Percentiles rank a stretch among this genome's conserved stretches.
phyloP scores from a whole-genome alignment of 1,284 basidiomycete genomes.

The Pterulicium gracile region DNA sequence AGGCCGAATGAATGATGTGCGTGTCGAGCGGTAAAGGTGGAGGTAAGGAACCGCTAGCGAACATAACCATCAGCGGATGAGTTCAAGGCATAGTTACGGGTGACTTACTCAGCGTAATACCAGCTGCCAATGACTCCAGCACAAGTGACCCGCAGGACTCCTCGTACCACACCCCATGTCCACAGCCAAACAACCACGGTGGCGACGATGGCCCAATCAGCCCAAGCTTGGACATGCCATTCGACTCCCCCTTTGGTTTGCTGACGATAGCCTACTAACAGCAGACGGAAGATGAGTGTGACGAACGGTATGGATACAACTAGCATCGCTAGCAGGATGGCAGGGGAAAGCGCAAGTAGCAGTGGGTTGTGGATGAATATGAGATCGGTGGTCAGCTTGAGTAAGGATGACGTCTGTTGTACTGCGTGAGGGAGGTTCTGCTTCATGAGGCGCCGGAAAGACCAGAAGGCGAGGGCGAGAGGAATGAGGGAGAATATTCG shows the following conservation, averaged over 20 bases:
- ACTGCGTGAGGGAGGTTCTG: conserved; percentile 49
- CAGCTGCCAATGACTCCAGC: conserved; percentile 84
- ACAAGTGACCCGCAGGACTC: conserved; percentile 68
- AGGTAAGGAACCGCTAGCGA: conserved; percentile 25
- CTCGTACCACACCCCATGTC: conserved; percentile 84
- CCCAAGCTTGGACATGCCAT: conserved; percentile 74
- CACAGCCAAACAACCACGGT: conserved; percentile 75
- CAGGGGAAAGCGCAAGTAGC: conserved; percentile 71
- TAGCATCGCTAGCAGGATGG: conserved; percentile 64
- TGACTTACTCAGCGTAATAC: conserved; percentile 77
- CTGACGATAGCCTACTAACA: conserved; percentile 55
- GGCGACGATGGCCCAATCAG: conserved; percentile 70
- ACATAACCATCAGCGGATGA: conserved; percentile 5
- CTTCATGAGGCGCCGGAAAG: conserved; percentile 56
- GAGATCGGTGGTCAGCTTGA: conserved; percentile 72
- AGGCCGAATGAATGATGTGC: conserved; percentile 66
- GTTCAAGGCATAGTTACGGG: background rate
- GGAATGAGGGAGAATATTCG: conserved; percentile 74
- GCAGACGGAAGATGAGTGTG: conserved; percentile 72
- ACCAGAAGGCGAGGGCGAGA: conserved; percentile 57
- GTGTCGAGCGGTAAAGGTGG: conserved; percentile 35
- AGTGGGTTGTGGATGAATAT: conserved; percentile 67
- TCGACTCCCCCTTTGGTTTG: conserved; percentile 30
- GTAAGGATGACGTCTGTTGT: conserved; percentile 64
- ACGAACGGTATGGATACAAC: conserved; percentile 78